Base-by-base conservation (phyloP, 2,329 filamentous ascomycete species). In the Neonectria neomacrospora region DNA sequence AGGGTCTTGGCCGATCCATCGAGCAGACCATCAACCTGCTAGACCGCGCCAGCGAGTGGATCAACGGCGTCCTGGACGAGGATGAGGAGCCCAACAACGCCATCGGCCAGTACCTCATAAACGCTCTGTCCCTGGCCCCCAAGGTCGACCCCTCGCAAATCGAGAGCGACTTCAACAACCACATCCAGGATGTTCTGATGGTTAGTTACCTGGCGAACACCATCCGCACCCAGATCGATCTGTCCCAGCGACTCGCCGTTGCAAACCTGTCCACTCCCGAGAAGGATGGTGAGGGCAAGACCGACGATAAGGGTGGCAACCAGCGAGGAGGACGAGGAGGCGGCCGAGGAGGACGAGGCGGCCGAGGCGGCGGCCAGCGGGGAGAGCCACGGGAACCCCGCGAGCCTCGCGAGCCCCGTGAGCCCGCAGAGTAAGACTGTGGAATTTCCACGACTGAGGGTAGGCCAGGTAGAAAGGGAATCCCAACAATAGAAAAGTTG, bases 131-230 rank as follows among this genome's bases (percentile, higher is more conserved):
- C 50, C 85, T 99, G 67, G 93, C 95, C 59, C 96, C 96, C 75
- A 99, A 98, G 87, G 96, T 98, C 65, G 93, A 97, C 75, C 85
- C 91, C 39, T 87, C 89, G 66, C 91, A 96, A 78, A 94, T 99
- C 77, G 96, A 99, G 86, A 88, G 91, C 78, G 94, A 98, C 85
- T 99, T 99, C 88, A 99, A 99, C 89, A 97, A 97, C 85, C 96
- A 99, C 84, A 94, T 99, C 80, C 96, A 99, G 84, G 96, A 99
- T 80, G 94, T 99, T 65, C 90, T 99, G 71, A 94, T 98, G 80
- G 94, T 99, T 74, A 97, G 94, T 71, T 99, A 99, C 85, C 88
- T 99, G 69, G 94, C 96, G 79, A 99, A 98, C 86, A 97, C 94
- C 71, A 97, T 98, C 82, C 93, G 95, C 80, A 98, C 95, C 72